A percentile compares a stretch with the other conserved stretches of the same genome.
phyloP scores from a whole-genome alignment of 1,284 basidiomycete genomes.

The Malassezia nana region DNA sequence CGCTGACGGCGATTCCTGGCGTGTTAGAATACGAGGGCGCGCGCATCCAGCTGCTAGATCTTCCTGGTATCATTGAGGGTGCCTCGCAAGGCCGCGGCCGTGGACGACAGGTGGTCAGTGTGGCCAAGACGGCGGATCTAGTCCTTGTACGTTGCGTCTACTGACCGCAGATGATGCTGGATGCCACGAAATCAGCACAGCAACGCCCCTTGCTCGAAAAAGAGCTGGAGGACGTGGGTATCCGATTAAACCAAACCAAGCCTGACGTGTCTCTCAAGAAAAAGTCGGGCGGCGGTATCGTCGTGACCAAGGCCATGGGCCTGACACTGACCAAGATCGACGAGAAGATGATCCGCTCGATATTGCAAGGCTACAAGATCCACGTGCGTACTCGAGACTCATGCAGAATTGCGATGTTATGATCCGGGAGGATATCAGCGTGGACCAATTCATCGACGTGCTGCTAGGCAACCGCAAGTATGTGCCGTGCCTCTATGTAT shows the following conservation, averaged over 20 bases:
- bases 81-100: slow-evolving; percentile 70
- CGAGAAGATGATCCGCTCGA: slow-evolving; percentile 83
- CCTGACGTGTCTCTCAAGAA: slow-evolving; percentile 65
- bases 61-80: slow-evolving; percentile 95
- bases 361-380: slow-evolving; percentile 55
- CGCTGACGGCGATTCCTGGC: slow-evolving; percentile 56
- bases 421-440: slow-evolving; percentile 58
- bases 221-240: slow-evolving; percentile 91
- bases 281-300: slow-evolving; percentile 63
- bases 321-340: slow-evolving; percentile 90
- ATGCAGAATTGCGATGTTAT: slow-evolving; percentile 35
- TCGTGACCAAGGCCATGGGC: slow-evolving; percentile 52
- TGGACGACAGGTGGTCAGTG: slow-evolving; percentile 79
- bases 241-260: slow-evolving; percentile 75
- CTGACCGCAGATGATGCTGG: slow-evolving; percentile 62
- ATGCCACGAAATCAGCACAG: slow-evolving; percentile 90
- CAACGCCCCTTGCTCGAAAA: slow-evolving; percentile 77
- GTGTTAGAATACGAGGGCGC: slow-evolving; percentile 52
- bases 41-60: slow-evolving; percentile 56
- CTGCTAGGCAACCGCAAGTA: slow-evolving; percentile 84
- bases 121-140: slow-evolving; percentile 81
- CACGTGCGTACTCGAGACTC: slow-evolving; percentile 18
- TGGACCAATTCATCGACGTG: slow-evolving; percentile 94
- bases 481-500: slow-evolving; percentile 79
- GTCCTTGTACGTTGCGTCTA: slow-evolving; percentile 52